Evolutionary conservation across 148 eudicot genomes (phyloP), one percentile per base, ranked within the genome.

Genomic region (Tetragonia tetragonoides): DNA sequence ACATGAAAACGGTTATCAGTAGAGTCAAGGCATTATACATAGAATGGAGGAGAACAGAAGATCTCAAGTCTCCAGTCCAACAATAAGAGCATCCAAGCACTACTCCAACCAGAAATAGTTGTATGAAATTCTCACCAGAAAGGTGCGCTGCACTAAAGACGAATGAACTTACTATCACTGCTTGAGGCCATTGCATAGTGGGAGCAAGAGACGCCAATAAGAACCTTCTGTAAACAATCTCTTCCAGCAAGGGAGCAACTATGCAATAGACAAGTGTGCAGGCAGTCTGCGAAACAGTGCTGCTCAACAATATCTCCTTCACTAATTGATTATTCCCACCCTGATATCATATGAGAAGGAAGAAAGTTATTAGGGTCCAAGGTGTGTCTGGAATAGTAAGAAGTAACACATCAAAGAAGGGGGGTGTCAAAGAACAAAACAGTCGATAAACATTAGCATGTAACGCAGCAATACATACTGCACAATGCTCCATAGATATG

Each of bases 1-100:
- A 93, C 39, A 83, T 77, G 15, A 75, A 64, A 81, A 61, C 72
- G 59, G 86, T 85, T 3, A 80, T 70, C 8, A 85, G 17, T 53
- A 94, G 83, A 72, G 85, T 89, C 10, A 94, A 64, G 72, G 93
- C 93, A 85, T 94, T 94, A 78, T 94, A 94, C 82, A 89, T 51
- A 7, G 98, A 95, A 82, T 95, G 98, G 74, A 89, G 75, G 46
- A 83, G 72, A 64, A 91, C 78, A 2, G 97, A 87, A 67, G 97
- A 81, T 61, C 85, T 64, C 62, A 95, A 74, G 77, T 88, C 87
- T 20, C 96, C 97, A 3, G 90, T 83, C 98, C 98, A 95, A 79
- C 89, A 89, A 78, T 92, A 95, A 68, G 96, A 84, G 89, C 87
- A 91, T 72, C 96, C 98, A 7, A 95, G 91, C 59, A 90, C 88